Evolutionary conservation across 352 stramenopile genomes (phyloP), one percentile per base, ranked within the genome.

Genomic region (Chrysophaeum taylorii): DNA sequence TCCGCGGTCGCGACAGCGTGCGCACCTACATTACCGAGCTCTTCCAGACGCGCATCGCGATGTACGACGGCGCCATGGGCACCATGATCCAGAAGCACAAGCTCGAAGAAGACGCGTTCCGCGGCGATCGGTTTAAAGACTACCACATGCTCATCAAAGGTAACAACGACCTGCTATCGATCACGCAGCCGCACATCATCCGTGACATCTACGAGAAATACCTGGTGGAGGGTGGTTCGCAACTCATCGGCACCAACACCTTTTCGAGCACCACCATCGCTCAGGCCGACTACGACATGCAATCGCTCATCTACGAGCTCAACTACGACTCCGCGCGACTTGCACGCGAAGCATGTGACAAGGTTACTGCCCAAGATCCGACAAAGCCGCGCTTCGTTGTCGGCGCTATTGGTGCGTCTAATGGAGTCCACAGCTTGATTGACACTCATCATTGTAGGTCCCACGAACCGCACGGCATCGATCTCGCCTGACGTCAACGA

Each of bases 11-110:
- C 38, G 87, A 93, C 73, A 90, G 82, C 75, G 70, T 84, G 21
- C 79, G 81, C 69, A 75, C 82, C 41, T 89, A 93, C 81, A 85
- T 92, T 60, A 89, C 83, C 0, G 74, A 79, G 29, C 73, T 92
- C 29, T 93, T 93, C 76, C 84, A 80, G 21, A 81, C 43, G 29
- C 73, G 78, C 78, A 89, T 90, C 76, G 82, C 94, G 57, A 95
- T 97, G 76, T 97, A 97, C 74, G 93, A 98, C 78, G 93, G 93
- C 74, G 93, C 90, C 54, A 98, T 97, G 93, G 93, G 92, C 45
- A 97, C 92, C 33, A 98, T 97, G 93, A 97, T 97, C 78, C 93
- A 98, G 73, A 91, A 89, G 75, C 86, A 89, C 76, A 88, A 80
- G 75, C 83, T 97, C 41, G 84, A 90, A 35, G 93, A 98, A 73